Evolutionary conservation across 352 stramenopile genomes (phyloP).

Genomic region (Pythium sp.): DNA sequence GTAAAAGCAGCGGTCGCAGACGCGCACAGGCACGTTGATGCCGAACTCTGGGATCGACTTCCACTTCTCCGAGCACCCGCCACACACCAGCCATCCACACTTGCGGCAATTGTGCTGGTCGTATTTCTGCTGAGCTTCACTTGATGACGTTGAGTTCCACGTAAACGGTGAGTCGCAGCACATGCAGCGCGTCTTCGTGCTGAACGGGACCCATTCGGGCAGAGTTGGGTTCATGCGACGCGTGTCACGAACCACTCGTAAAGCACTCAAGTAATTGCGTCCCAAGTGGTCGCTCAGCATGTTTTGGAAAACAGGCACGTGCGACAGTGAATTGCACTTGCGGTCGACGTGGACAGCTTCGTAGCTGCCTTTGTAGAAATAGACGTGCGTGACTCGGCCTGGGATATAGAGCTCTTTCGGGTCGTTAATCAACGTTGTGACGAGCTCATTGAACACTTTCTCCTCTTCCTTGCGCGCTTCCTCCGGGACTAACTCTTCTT

Average conservation of each 20-base stretch:
- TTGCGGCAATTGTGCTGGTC: conserved; percentile 90
- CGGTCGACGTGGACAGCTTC: conserved; percentile 80
- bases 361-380: conserved; percentile 77
- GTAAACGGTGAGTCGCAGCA: conserved; percentile 87
- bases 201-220: conserved; percentile 74
- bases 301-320: conserved; percentile 83
- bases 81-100: conserved; percentile 77
- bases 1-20: conserved; percentile 87
- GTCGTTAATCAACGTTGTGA: conserved; percentile 48
- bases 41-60: conserved; percentile 84
- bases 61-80: conserved; percentile 83
- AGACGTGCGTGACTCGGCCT: conserved; percentile 73
- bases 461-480: conserved; percentile 47
- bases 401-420: conserved; percentile 80
- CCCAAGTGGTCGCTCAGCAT: conserved; percentile 86
- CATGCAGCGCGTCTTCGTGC: conserved; percentile 85
- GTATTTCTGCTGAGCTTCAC: conserved; percentile 84
- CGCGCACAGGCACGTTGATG: conserved; percentile 81
- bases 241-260: conserved; percentile 76
- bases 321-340: conserved; percentile 62
- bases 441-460: conserved; percentile 52
- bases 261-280: conserved; percentile 72
- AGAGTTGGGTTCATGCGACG: conserved; percentile 51
- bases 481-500: conserved; percentile 28
- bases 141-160: conserved; percentile 88